Percentiles rank a stretch among this genome's conserved stretches.
Evolutionary conservation across 306 rosid species (phyloP).

Genomic region (Glycine tomentella): DNA sequence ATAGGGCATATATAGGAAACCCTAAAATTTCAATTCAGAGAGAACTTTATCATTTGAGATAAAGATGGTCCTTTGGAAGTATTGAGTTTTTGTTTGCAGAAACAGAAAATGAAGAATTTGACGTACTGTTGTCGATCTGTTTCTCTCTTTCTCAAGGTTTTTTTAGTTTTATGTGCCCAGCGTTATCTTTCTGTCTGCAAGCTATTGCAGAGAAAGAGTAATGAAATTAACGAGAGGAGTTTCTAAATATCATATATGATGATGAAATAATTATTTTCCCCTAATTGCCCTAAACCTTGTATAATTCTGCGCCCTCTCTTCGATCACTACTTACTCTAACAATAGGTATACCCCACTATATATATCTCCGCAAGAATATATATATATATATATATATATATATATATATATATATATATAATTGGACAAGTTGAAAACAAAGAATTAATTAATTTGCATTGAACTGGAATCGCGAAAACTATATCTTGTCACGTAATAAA

Average conservation of each 20-base stretch:
- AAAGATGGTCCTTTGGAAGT: not conserved
- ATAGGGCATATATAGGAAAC: not conserved
- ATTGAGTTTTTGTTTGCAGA: not conserved
- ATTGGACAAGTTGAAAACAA: no score
- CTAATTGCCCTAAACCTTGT: not conserved
- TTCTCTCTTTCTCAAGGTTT: constrained; percentile 17
- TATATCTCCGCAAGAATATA: no score
- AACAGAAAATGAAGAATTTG: constrained; percentile 37
- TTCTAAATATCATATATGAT: not conserved
- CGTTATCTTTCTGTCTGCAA: constrained; percentile 38
- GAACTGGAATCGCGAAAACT: no score
- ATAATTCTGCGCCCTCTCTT: not conserved
- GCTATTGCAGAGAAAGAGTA: constrained; percentile 38
- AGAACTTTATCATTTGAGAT: constrained; percentile 1
- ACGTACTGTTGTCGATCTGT: constrained; percentile 41
- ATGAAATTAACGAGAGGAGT: constrained; percentile 12
- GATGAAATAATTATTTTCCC: not conserved
- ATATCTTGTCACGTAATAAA: no score
- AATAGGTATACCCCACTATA: not conserved
- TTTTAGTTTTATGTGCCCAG: constrained; percentile 29
- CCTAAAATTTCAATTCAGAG: constrained; percentile 15
- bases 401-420: no score
- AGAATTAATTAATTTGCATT: no score
- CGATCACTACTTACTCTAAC: not conserved
- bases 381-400: no score